phyloP scores from a whole-genome alignment of 73 alveolate genomes.

The Tetrahymena elliotti region DNA sequence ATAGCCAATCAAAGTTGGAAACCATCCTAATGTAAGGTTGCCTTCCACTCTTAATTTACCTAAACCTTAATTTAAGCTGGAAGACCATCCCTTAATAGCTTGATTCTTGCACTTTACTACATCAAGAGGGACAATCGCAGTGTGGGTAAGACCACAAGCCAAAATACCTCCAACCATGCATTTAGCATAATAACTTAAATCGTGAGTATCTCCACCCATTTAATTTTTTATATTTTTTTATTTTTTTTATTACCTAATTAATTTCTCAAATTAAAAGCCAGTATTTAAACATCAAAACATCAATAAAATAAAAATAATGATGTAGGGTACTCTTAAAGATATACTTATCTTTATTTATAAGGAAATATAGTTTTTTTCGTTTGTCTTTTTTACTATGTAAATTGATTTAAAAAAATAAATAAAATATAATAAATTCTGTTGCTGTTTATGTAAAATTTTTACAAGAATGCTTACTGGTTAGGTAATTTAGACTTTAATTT shows the following conservation, averaged over 20 bases:
- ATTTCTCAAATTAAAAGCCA: background rate
- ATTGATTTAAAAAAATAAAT: no score
- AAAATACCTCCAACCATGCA: slow-evolving; percentile 78
- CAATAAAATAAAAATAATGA: no score
- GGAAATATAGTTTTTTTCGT: no score
- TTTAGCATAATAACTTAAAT: slow-evolving; percentile 52
- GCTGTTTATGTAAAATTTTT: no score
- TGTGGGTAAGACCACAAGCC: slow-evolving; percentile 77
- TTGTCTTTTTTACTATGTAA: no score
- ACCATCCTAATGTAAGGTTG: slow-evolving; percentile 76
- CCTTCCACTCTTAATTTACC: slow-evolving; percentile 39
- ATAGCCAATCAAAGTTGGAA: slow-evolving; percentile 70
- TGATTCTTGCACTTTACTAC: slow-evolving; percentile 65
- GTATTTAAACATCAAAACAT: no score
- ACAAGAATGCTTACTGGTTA: no score
- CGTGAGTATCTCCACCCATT: slow-evolving; percentile 38
- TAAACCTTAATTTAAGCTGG: slow-evolving; percentile 38
- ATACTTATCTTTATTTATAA: no score
- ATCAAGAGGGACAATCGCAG: slow-evolving; percentile 64
- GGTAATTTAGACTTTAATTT: no score
- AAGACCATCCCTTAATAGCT: slow-evolving; percentile 8
- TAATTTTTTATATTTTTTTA: background rate
- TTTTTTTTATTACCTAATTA: background rate
- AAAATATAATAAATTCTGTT: no score
- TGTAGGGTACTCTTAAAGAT: no score